phyloP scores from a whole-genome alignment of 192 early-diverging fungal genomes.

The Backusella liffmaniae region DNA sequence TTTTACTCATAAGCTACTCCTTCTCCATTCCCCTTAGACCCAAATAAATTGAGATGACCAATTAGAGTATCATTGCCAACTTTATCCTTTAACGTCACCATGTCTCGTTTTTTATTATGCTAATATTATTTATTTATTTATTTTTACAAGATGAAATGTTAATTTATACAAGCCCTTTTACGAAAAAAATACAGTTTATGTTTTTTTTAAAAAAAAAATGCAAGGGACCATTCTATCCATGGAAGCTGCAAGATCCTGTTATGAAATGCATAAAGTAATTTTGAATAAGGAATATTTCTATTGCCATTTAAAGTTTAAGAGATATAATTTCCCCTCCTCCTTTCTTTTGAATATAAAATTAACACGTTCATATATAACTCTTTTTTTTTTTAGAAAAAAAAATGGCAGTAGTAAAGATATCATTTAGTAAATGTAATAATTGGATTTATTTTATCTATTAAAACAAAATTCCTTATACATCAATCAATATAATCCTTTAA shows the following conservation, averaged over 20 bases:
- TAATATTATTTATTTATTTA: background rate
- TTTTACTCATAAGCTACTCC: background rate
- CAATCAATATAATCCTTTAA: background rate
- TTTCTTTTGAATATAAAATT: background rate
- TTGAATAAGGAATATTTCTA: background rate
- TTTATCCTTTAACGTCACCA: slow-evolving; percentile 7
- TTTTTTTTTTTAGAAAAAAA: background rate
- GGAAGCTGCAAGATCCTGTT: background rate
- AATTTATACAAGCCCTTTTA: no score
- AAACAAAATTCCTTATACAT: no score
- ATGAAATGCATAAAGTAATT: background rate
- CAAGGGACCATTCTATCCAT: background rate
- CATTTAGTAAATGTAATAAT: no score
- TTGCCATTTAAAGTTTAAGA: background rate
- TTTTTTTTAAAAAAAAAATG: no score
- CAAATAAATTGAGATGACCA: background rate
- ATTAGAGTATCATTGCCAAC: background rate
- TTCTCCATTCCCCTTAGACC: background rate
- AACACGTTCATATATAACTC: background rate
- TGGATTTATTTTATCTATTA: no score
- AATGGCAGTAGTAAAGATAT: background rate
- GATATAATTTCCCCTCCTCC: background rate
- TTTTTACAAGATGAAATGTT: background rate
- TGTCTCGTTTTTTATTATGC: background rate
- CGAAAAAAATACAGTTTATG: no score